Conservation (phyloP, 1,139 yeast genomes). For the Kodamaea derodonti region DNA sequence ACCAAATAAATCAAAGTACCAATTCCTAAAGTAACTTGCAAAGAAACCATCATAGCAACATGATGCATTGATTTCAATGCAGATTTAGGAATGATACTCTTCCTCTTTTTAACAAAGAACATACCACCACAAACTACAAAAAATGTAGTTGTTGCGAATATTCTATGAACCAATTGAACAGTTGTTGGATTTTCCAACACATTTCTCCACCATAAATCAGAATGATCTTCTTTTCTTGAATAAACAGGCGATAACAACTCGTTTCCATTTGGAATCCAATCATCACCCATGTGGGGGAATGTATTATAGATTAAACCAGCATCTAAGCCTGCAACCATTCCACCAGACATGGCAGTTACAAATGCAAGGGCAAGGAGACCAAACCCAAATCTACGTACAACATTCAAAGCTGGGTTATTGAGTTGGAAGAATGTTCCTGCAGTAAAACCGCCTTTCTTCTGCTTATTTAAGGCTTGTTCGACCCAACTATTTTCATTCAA, state of each 20-base stretch:
- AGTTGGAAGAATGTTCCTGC: slow-evolving; percentile 44
- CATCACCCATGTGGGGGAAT: slow-evolving; percentile 94
- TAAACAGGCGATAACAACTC: slow-evolving; percentile 80
- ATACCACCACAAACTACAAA: slow-evolving; percentile 65
- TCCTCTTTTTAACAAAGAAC: slow-evolving; percentile 54
- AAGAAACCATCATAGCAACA: slow-evolving; percentile 74
- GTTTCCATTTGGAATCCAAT: slow-evolving; percentile 60
- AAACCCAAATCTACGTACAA: slow-evolving; percentile 50
- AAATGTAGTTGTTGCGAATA: slow-evolving; percentile 80
- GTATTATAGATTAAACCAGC: slow-evolving; percentile 96
- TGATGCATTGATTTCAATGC: slow-evolving; percentile 55
- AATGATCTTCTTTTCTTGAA: slow-evolving; percentile 60
- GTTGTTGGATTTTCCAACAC: slow-evolving; percentile 93
- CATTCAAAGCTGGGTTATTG: slow-evolving; percentile 49
- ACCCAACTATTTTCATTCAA: slow-evolving; percentile 69
- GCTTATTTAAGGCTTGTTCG: slow-evolving; percentile 21
- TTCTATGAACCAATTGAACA: slow-evolving; percentile 88
- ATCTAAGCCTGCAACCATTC: slow-evolving; percentile 96
- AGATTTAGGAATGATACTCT: slow-evolving; percentile 55
- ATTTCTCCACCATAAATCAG: slow-evolving; percentile 89
- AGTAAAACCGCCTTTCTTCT: slow-evolving; percentile 9
- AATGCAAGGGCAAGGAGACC: slow-evolving; percentile 69
- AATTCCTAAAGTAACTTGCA: slow-evolving; percentile 86
- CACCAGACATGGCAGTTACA: slow-evolving; percentile 93
- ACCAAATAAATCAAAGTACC: slow-evolving; percentile 81